A percentile compares a stretch with the other conserved stretches of the same genome.
Evolutionary conservation across 371 early-diverging fungal genomes (phyloP).

Genomic region (Sporodiniella umbellata): DNA sequence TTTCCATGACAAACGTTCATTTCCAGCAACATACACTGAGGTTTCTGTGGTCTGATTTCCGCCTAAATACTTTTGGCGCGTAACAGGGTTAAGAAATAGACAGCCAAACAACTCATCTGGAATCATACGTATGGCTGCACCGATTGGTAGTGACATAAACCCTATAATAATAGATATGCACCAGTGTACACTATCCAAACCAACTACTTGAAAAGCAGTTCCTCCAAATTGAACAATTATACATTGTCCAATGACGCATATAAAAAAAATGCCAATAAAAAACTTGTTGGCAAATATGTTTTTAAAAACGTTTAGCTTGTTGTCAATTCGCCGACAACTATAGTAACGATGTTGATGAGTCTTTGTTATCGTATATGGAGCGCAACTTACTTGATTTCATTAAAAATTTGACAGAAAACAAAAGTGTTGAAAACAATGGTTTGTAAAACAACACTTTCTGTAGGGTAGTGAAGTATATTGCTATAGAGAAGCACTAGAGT

Average conservation of each 20-base stretch:
- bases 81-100: conserved; percentile 9
- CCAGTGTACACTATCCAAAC: conserved; percentile 55
- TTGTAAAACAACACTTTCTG: conserved; percentile 32
- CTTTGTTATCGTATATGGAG: neutral
- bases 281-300: conserved; percentile 42
- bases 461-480: conserved; percentile 19
- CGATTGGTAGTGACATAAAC: conserved; percentile 57
- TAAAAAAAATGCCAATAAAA: conserved; percentile 50
- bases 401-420: conserved; percentile 74
- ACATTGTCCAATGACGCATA: conserved; percentile 45
- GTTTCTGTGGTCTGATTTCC: conserved; percentile 6
- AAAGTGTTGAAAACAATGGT: conserved; percentile 75
- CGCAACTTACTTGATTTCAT: conserved; percentile 54
- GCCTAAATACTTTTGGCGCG: conserved; percentile 13
- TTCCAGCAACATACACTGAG: conserved; percentile 29
- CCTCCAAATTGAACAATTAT: conserved; percentile 54
- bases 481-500: conserved; percentile 46
- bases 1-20: conserved; percentile 27
- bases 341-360: neutral
- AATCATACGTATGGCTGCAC: conserved; percentile 58
- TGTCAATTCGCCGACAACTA: conserved; percentile 52
- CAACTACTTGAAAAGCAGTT: conserved; percentile 40
- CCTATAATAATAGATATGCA: conserved; percentile 56
- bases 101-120: conserved; percentile 37
- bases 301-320: conserved; percentile 50